phyloP scores from a whole-genome alignment of 495 filamentous ascomycete genomes.

The Massariosphaeria phaeospora region DNA sequence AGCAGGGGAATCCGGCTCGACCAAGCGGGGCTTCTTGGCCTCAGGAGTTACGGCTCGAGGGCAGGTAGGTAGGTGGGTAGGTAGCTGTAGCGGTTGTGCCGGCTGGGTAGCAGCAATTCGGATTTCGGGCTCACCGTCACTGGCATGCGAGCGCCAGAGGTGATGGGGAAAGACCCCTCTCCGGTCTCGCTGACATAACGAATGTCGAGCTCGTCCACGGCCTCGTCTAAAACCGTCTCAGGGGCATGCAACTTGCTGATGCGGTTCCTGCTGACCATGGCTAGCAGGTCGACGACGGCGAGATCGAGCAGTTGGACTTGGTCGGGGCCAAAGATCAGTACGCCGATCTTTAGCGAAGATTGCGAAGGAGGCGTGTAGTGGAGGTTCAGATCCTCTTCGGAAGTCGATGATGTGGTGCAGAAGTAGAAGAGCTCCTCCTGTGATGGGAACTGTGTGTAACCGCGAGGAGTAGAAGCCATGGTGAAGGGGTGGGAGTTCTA shows the following conservation, averaged over 20 bases:
- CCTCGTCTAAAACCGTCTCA: conserved; percentile 4
- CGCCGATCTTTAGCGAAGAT: conserved; percentile 23
- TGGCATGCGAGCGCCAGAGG: conserved; percentile 21
- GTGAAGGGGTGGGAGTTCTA: background rate
- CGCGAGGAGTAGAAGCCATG: conserved; percentile 19
- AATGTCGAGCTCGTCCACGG: conserved; percentile 29
- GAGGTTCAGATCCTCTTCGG: conserved; percentile 23
- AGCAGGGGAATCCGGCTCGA: conserved; percentile 9
- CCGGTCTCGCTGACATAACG: conserved; percentile 30
- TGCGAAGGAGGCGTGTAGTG: conserved; percentile 24
- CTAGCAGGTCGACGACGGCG: conserved; percentile 19
- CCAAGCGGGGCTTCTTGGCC: conserved; percentile 10
- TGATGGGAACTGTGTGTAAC: conserved; percentile 26
- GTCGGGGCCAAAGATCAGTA: conserved; percentile 18
- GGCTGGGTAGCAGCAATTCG: background rate
- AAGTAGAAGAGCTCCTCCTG: conserved; percentile 31
- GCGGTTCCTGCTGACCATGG: conserved; percentile 19
- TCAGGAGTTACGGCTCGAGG: conserved; percentile 4
- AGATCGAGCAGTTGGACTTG: conserved; percentile 26
- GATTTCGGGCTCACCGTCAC: conserved; percentile 24
- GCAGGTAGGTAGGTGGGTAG: background rate
- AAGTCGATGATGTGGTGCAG: conserved; percentile 25
- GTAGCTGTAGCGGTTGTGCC: conserved; percentile 9
- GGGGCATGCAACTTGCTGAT: conserved; percentile 15
- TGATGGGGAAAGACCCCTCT: conserved; percentile 23